Evolutionary conservation across 345 rosid species (phyloP), one percentile per base, ranked within the genome.

Genomic region (Ceriops tagal): DNA sequence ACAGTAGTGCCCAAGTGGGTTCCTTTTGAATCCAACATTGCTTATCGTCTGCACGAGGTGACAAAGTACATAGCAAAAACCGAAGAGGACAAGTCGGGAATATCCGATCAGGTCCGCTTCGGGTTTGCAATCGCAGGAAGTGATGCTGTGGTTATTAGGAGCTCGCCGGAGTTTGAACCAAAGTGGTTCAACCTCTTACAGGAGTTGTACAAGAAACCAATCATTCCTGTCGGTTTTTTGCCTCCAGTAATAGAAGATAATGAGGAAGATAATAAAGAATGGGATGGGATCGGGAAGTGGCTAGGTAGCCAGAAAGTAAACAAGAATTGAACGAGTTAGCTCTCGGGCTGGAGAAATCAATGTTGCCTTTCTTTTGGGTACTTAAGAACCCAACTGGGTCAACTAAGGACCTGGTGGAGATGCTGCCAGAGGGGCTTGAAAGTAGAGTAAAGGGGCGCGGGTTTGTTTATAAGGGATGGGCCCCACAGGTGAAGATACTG

Each of bases 321-420:
- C 67, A 74, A 30, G 86, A 84, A 64, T 43, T 83, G 58, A 21
- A 0, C 1, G 75, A 79, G 71, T 58, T 87, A 20, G 88, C 85
- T 56, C 30, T 73, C 4, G 91, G 91, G 10, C 32, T 87, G 66
- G 88, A 84, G 67, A 73, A 73, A 24, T 83, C 91, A 4, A 56
- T 51, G 8, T 34, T 73, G 27, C 80, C 84, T 5, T 86, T 86
- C 78, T 26, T 86, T 26, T 86, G 88, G 90, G 85, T 61, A 7
- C 73, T 9, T 11, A 3, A 5, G 30, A 22, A 26, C 24, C 5
- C 58, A 8, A 8, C 21, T 21, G 24, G 59, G 30, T 22, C 24
- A 55, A 24, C 28, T 6, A 27, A 30, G 68, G 32, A 46, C 30
- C 46, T n/a, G 39, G 8, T 66, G 70, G 75, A 65, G 11, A 55